Evolutionary conservation across 2,329 filamentous ascomycete species (phyloP), one percentile per base, ranked within the genome.

Genomic region (Byssochlamys sp.): DNA sequence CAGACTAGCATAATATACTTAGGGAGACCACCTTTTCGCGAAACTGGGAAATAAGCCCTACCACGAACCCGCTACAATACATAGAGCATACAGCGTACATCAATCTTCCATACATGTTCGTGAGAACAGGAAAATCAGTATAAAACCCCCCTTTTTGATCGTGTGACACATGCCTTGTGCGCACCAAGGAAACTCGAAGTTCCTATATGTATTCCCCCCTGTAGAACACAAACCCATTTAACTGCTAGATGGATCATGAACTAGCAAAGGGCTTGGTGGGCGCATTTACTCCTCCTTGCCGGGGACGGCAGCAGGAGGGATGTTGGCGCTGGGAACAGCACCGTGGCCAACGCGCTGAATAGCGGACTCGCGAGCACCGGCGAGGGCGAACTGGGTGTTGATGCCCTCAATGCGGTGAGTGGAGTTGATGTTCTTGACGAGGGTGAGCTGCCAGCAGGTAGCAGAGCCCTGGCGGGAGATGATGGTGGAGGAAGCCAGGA

Each of bases 391-490:
- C 69, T 92, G 89, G 27, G 80, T 82, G 19, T 76, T 67, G 62
- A 92, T 80, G 51, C 89, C 90, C 65, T 92, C 84, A 62, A 92
- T 78, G 64, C 90, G 87, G 78, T 95, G 90, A 31, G 84, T 90
- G 35, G 87, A 85, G 79, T 95, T 95, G 75, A 95, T 81, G 78
- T 95, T 95, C 84, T 95, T 95, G 73, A 92, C 88, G 59, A 90
- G 78, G 19, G 86, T 86, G 67, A 95, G 88, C 78, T 95, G 90
- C 80, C 85, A 95, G 81, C 90, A 94, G 31, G 89, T 90, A 57
- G 90, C 90, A 64, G 82, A 81, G 64, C 90, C 90, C 75, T 95
- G 90, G 70, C 90, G 86, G 27, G 90, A 90, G 69, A 84, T 84
- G 72, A 95, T 95, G 70, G 86, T 89, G 19, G 88, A 90, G 74